A percentile compares a stretch with the other conserved stretches of the same genome.
phyloP scores from a whole-genome alignment of 495 filamentous ascomycete species.

The Penicillium alfredii region DNA sequence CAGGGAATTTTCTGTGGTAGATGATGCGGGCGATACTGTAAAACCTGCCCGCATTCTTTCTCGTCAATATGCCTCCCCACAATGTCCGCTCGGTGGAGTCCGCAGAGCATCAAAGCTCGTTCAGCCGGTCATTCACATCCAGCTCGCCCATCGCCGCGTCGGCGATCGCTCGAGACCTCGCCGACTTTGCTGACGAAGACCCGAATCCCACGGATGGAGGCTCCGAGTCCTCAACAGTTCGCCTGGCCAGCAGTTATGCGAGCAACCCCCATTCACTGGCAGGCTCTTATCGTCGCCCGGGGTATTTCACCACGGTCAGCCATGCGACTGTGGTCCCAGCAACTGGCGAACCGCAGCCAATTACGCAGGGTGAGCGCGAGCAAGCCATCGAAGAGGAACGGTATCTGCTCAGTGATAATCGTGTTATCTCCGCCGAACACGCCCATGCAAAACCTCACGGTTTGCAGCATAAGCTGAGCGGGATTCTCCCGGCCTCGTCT shows the following conservation, averaged over 20 bases:
- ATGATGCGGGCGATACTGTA: constrained; percentile 10
- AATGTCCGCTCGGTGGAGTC: constrained; percentile 18
- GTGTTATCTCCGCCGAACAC: constrained; percentile 63
- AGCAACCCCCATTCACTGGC: constrained; percentile 50
- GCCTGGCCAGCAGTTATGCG: constrained; percentile 32
- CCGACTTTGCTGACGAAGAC: constrained; percentile 50
- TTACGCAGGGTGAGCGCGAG: constrained; percentile 57
- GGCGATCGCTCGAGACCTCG: constrained; percentile 64
- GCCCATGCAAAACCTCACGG: constrained; percentile 25
- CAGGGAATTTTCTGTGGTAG: constrained; percentile 1
- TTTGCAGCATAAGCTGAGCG: constrained; percentile 26
- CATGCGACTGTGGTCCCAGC: constrained; percentile 41
- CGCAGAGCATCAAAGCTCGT: constrained; percentile 20
- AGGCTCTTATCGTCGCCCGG: constrained; percentile 65
- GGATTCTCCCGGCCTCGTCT: constrained; percentile 16
- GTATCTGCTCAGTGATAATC: constrained; percentile 70
- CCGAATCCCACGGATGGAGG: constrained; percentile 36
- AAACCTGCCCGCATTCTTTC: constrained; percentile 1
- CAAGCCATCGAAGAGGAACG: constrained; percentile 66
- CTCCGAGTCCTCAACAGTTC: constrained; percentile 45
- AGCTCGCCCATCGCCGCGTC: constrained; percentile 60
- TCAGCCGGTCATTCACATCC: constrained; percentile 43
- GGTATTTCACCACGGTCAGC: constrained; percentile 56
- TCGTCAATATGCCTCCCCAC: constrained; percentile 17
- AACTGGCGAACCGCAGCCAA: constrained; percentile 39